Percentiles rank a stretch among this genome's conserved stretches.
phyloP scores from a whole-genome alignment of 2,329 filamentous ascomycete species.

The Emydomyces testavorans region DNA sequence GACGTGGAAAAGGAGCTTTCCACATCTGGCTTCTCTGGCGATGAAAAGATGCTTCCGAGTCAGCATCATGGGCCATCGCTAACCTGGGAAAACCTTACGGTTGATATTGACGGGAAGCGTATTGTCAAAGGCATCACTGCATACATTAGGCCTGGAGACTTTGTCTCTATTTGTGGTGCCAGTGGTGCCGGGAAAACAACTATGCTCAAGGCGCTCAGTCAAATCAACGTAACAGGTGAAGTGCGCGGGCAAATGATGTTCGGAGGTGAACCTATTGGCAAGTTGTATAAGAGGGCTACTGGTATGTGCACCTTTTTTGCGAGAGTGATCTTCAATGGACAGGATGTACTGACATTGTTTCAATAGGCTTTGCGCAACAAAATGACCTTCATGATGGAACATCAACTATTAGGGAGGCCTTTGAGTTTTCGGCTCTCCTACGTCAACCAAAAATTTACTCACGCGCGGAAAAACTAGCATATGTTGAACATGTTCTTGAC shows the following conservation, averaged over 20 bases:
- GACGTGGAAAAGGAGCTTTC: slow-evolving; percentile 21
- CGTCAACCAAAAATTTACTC: slow-evolving; percentile 50
- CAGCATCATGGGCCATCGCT: slow-evolving; percentile 55
- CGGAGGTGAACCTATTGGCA: slow-evolving; percentile 52
- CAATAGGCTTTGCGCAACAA: slow-evolving; percentile 45
- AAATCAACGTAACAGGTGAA: slow-evolving; percentile 56
- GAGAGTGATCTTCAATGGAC: slow-evolving; percentile 25
- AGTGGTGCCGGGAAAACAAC: slow-evolving; percentile 78
- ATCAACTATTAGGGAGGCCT: slow-evolving; percentile 53
- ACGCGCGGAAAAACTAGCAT: slow-evolving; percentile 52
- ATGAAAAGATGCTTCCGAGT: neutral
- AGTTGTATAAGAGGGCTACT: slow-evolving; percentile 42
- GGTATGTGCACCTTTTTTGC: slow-evolving; percentile 30
- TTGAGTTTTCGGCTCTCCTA: slow-evolving; percentile 54
- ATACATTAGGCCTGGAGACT: slow-evolving; percentile 66
- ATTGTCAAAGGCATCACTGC: slow-evolving; percentile 60
- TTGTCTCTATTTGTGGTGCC: slow-evolving; percentile 72
- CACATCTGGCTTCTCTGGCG: slow-evolving; percentile 3
- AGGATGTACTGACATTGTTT: too few relatives aligned
- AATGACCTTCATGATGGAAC: slow-evolving; percentile 57
- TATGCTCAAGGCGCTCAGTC: slow-evolving; percentile 63
- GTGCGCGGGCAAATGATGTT: slow-evolving; percentile 61
- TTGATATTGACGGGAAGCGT: slow-evolving; percentile 44
- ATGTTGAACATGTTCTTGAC: slow-evolving; percentile 55
- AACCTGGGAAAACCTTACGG: slow-evolving; percentile 62